Evolutionary conservation across 1,284 basidiomycete genomes (phyloP).

Genomic region (Leucoagaricus sp.): DNA sequence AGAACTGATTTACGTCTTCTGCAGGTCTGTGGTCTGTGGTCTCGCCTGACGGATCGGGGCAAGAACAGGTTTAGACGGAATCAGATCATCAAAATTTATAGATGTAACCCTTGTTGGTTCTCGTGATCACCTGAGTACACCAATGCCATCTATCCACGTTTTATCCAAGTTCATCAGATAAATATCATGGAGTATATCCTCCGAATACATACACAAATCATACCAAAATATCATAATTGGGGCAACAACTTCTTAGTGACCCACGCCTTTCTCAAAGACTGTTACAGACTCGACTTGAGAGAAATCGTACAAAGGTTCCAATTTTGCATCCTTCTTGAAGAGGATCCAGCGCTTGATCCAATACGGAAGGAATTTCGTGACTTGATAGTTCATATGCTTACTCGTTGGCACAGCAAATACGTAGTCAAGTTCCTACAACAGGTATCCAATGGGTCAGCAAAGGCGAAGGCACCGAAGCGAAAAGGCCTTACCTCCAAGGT

Average conservation of each 20-base stretch:
- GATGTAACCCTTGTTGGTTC: too few species aligned
- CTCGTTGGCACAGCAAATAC: constrained; percentile 65
- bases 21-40: too few species aligned
- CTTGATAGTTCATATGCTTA: constrained; percentile 57
- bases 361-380: constrained; percentile 56
- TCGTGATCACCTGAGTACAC: too few species aligned
- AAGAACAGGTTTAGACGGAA: too few species aligned
- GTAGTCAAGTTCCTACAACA: constrained; percentile 39
- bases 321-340: constrained; percentile 40
- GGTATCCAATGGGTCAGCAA: not conserved
- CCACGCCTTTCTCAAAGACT: constrained; percentile 12
- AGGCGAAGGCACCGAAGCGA: not conserved
- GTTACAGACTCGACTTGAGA: constrained; percentile 39
- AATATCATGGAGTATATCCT: too few species aligned
- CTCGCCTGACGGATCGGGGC: too few species aligned
- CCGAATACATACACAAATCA: not conserved
- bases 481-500: constrained; percentile 50
- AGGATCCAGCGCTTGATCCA: constrained; percentile 63
- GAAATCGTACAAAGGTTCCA: constrained; percentile 53
- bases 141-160: too few species aligned
- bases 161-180: too few species aligned
- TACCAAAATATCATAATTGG: not conserved
- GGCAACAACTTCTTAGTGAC: not conserved
- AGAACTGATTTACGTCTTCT: too few species aligned
- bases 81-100: too few species aligned